Evolutionary conservation across 129 eudicot species (phyloP), one percentile per base, ranked within the genome.

Genomic region (Flaveria bidentis): DNA sequence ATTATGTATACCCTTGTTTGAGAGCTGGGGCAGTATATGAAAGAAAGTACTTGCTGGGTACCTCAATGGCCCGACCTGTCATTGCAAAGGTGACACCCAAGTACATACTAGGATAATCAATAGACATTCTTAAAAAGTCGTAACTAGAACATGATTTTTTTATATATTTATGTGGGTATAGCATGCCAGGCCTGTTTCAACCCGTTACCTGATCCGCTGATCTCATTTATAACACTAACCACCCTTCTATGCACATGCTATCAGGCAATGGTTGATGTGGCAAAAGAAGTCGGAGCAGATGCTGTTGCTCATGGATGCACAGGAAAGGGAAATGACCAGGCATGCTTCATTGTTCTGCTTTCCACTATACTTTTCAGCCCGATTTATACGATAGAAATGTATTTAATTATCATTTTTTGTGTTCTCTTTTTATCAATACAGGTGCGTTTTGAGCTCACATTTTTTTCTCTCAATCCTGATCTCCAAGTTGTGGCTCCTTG

Each of bases 181-280:
- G 16, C 7, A n/a, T 17, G 20, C 18, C 23, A 53, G 60, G 23
- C 23, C 25, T n/a, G 60, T 53, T 53, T 53, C 25, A n/a, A n/a
- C 36, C 65, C 15, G 14, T 58, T 41, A 57, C 67, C 45, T 1
- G 55, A 5, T 9, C 23, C 2, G 11, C 33, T 58, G 33, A 69
- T 46, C 53, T 49, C 42, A 47, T 26, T 23, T 69, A 47, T 50
- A n/a, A 51, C 50, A 51, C 28, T 71, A 69, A 69, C 60, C 60
- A 67, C 53, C n/a, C 53, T 49, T 13, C 17, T 49, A 45, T 67
- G 69, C 69, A 13, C 44, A 64, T 64, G 69, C 18, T 71, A 23
- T 23, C 83, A 94, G 98, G 98, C 98, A n/a, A 94, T 94, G 98
- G 98, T 94, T 60, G 98, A 94, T 85, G 97, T 91, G 30, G 98